phyloP scores from a whole-genome alignment of 2,329 filamentous ascomycete genomes.

The Penicillium sp. region DNA sequence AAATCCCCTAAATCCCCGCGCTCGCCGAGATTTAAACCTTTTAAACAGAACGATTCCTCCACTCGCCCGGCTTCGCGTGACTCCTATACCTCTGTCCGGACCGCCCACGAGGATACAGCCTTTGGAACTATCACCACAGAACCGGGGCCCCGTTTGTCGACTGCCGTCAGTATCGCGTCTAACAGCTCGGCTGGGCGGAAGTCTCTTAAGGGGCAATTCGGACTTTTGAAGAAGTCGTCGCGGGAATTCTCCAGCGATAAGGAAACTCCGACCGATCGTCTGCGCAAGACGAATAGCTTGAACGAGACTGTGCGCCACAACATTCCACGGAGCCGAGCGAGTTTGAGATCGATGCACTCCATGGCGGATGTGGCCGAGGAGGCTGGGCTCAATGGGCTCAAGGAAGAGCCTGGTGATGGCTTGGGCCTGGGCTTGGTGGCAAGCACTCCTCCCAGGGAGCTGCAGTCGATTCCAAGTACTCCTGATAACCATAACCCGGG shows the following conservation, averaged over 20 bases:
- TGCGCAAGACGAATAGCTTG: slow-evolving; percentile 38
- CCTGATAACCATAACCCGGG: slow-evolving; percentile 36
- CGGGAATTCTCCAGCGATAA: slow-evolving; percentile 43
- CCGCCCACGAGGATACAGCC: slow-evolving; percentile 37
- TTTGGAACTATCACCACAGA: slow-evolving; percentile 48
- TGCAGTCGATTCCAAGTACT: slow-evolving; percentile 38
- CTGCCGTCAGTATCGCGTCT: slow-evolving; percentile 44
- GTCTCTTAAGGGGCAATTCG: slow-evolving; percentile 41
- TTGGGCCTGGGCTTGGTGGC: slow-evolving; percentile 20
- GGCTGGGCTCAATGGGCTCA: slow-evolving; percentile 25
- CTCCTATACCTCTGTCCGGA: slow-evolving; percentile 41
- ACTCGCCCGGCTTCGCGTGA: slow-evolving; percentile 41
- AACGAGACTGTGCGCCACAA: slow-evolving; percentile 40
- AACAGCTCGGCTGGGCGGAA: slow-evolving; percentile 44
- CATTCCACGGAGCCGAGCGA: slow-evolving; percentile 41
- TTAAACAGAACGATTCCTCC: slow-evolving; percentile 47
- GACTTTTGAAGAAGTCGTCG: slow-evolving; percentile 40
- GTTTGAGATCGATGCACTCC: slow-evolving; percentile 46
- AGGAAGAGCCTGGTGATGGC: slow-evolving; percentile 24
- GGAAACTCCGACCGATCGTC: slow-evolving; percentile 37
- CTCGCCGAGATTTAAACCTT: slow-evolving; percentile 49
- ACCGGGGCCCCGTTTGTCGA: slow-evolving; percentile 43
- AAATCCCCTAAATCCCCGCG: slow-evolving; percentile 67
- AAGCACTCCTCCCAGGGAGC: slow-evolving; percentile 37
- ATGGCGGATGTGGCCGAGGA: slow-evolving; percentile 50